Conservation (phyloP, 2,329 filamentous ascomycete species). For the Paracoccidioides brasiliensis region DNA sequence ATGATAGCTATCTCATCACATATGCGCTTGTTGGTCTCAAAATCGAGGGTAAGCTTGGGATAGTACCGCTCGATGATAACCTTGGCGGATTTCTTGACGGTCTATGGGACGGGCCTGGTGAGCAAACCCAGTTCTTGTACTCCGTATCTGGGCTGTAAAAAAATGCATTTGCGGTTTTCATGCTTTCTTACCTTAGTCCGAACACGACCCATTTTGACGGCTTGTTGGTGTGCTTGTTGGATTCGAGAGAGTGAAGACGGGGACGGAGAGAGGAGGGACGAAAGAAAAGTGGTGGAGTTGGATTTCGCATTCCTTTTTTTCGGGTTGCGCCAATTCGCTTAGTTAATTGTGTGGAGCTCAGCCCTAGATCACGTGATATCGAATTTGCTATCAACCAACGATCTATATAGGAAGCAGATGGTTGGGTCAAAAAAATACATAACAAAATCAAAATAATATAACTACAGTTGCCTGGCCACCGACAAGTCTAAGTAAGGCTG, state of each 20-base stretch:
- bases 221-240: constrained; percentile 25
- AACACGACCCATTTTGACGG: constrained; percentile 39
- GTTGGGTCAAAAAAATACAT: no score
- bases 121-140: not conserved
- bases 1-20: constrained; percentile 99
- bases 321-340: constrained; percentile 4
- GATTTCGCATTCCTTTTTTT: not conserved
- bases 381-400: not conserved
- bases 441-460: no score
- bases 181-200: constrained; percentile 29
- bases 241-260: constrained; percentile 20
- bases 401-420: no score
- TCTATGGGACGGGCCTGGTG: constrained; percentile 29
- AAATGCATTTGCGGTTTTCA: not conserved
- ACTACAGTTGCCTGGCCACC: no score
- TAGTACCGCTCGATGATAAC: constrained; percentile 99
- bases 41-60: constrained; percentile 96
- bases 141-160: not conserved
- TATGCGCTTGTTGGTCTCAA: constrained; percentile 99
- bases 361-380: constrained; percentile 10
- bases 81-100: constrained; percentile 84
- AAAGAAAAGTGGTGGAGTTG: not conserved
- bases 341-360: constrained; percentile 4
- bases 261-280: not conserved
- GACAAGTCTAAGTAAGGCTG: no score